These are phyloP conservation scores for Russula ochroleuca DNA, from an alignment of 768 basidiomycete genomes.

Conservation along the genomic window DNA sequence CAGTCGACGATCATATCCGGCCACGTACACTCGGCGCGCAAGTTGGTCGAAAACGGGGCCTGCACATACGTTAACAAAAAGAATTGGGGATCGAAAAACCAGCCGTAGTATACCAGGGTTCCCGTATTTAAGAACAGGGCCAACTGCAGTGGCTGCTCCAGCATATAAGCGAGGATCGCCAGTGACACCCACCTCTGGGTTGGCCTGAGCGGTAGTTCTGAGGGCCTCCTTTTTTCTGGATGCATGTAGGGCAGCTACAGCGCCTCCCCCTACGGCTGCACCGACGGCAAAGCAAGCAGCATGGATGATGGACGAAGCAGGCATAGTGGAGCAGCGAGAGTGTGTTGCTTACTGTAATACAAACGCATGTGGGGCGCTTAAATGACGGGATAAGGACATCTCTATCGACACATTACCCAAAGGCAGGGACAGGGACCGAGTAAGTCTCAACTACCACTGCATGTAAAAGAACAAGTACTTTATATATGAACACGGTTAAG, in stretches of 20 bases:
- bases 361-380: background rate
- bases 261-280: slow-evolving; percentile 73
- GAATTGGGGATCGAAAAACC: too few relatives aligned
- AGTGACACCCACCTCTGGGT: slow-evolving; percentile 42
- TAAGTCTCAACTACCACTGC: slow-evolving; percentile 26
- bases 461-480: slow-evolving; percentile 22
- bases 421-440: slow-evolving; percentile 28
- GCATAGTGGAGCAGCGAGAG: slow-evolving; percentile 33
- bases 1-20: slow-evolving; percentile 85
- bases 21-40: slow-evolving; percentile 76
- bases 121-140: slow-evolving; percentile 65
- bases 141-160: slow-evolving; percentile 30
- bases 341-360: background rate
- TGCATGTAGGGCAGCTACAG: slow-evolving; percentile 48
- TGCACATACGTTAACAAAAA: slow-evolving; percentile 32
- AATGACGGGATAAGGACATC: background rate
- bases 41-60: slow-evolving; percentile 82
- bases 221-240: slow-evolving; percentile 32
- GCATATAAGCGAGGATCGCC: slow-evolving; percentile 44
- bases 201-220: slow-evolving; percentile 24
- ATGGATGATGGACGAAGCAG: slow-evolving; percentile 49
- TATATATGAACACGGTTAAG: slow-evolving; percentile 20
- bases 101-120: slow-evolving; percentile 57
- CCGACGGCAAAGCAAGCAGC: slow-evolving; percentile 80
- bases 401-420: slow-evolving; percentile 28